Evolutionary conservation across 2,329 filamentous ascomycete genomes (phyloP).

Genomic region (Trichophaea hybrida): DNA sequence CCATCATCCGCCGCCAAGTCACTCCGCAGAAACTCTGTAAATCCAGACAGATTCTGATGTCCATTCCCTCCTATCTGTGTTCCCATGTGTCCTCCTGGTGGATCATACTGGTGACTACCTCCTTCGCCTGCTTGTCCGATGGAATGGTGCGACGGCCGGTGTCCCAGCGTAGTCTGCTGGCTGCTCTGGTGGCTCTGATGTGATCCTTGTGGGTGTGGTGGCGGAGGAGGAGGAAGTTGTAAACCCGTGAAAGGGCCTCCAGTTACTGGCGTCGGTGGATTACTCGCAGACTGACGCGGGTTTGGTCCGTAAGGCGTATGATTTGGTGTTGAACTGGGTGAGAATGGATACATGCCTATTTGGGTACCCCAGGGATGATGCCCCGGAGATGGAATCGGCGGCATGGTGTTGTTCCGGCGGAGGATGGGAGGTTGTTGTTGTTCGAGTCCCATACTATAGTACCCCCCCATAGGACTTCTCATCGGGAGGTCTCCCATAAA

Average conservation of each 20-base stretch:
- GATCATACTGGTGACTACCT: neutral
- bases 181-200: neutral
- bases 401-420: slow-evolving; percentile 16
- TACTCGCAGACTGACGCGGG: neutral
- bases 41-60: neutral
- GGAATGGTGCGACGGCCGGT: neutral
- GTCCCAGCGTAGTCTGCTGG: neutral
- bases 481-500: neutral
- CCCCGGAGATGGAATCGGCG: slow-evolving; percentile 8
- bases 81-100: neutral
- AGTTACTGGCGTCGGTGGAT: neutral
- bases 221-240: neutral
- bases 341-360: neutral
- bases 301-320: neutral
- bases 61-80: neutral
- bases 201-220: neutral
- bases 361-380: neutral
- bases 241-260: neutral
- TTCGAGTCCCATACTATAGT: slow-evolving; percentile 10
- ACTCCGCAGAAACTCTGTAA: neutral
- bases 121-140: neutral
- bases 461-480: neutral
- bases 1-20: neutral
- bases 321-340: neutral
- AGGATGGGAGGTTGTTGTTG: slow-evolving; percentile 11